Percentiles rank a stretch among this genome's conserved stretches.
phyloP scores from a whole-genome alignment of 2,329 filamentous ascomycete species.

The Fusarium mangiferae region DNA sequence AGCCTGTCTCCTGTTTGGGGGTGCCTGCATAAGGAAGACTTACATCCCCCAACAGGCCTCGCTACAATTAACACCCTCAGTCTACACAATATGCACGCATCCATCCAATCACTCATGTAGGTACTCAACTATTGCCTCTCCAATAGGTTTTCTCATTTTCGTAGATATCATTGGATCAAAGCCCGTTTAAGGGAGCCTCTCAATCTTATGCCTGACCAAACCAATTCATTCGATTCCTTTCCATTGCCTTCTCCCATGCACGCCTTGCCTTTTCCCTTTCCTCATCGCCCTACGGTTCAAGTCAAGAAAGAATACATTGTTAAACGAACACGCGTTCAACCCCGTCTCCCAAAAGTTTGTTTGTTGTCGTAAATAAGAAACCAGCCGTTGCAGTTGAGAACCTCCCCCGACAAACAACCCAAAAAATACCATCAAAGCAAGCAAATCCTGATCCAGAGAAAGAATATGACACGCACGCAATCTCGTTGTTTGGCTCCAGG shows the following conservation, averaged over 20 bases:
- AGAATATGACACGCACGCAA: constrained; percentile 43
- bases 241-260: constrained; percentile 36
- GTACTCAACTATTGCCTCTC: constrained; percentile 15
- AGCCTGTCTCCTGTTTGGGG: not conserved
- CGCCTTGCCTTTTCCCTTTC: constrained; percentile 32
- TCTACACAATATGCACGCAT: not conserved
- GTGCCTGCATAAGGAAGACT: not conserved
- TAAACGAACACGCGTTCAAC: constrained; percentile 42
- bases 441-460: constrained; percentile 33
- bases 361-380: constrained; percentile 33
- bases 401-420: constrained; percentile 42
- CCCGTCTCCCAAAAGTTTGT: constrained; percentile 37
- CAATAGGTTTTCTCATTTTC: constrained; percentile 38
- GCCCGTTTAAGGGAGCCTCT: constrained; percentile 32
- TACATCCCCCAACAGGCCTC: constrained; percentile 1
- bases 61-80: not conserved
- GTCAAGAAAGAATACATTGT: constrained; percentile 43
- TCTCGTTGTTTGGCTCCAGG: constrained; percentile 36
- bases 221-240: constrained; percentile 30
- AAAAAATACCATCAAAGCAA: constrained; percentile 43
- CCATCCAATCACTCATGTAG: not conserved
- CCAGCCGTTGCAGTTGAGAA: constrained; percentile 42
- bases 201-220: constrained; percentile 39
- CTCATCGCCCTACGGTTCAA: constrained; percentile 21
- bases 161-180: constrained; percentile 44